Conservation (phyloP, 768 basidiomycete species). For the Termitomyces sp. region DNA sequence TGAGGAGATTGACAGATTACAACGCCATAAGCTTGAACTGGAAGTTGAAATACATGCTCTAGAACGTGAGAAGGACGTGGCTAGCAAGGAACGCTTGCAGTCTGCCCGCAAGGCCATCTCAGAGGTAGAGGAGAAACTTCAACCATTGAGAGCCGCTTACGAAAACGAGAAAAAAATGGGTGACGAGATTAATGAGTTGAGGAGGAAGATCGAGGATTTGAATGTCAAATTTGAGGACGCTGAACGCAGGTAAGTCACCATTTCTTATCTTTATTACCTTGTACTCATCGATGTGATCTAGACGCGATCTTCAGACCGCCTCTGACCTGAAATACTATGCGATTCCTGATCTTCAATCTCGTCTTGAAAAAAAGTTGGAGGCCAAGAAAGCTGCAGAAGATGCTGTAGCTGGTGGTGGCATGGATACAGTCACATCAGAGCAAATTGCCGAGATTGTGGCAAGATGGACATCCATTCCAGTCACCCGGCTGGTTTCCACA, state of each 20-base stretch:
- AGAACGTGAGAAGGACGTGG: slow-evolving; percentile 85
- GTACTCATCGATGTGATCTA: slow-evolving; percentile 19
- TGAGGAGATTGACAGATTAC: slow-evolving; percentile 87
- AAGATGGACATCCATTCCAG: slow-evolving; percentile 90
- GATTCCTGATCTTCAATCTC: slow-evolving; percentile 77
- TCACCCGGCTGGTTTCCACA: slow-evolving; percentile 78
- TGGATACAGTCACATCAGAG: slow-evolving; percentile 77
- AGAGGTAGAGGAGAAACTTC: slow-evolving; percentile 79
- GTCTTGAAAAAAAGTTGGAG: slow-evolving; percentile 63
- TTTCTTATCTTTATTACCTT: neutral
- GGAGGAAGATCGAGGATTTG: slow-evolving; percentile 85
- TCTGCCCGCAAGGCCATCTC: slow-evolving; percentile 72
- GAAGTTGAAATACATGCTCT: slow-evolving; percentile 95
- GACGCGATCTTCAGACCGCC: slow-evolving; percentile 68
- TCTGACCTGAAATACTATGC: slow-evolving; percentile 91
- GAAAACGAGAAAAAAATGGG: slow-evolving; percentile 81
- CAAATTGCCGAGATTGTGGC: slow-evolving; percentile 93
- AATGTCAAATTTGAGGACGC: slow-evolving; percentile 91
- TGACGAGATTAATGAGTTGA: slow-evolving; percentile 70
- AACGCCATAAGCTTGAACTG: slow-evolving; percentile 83
- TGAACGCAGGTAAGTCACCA: slow-evolving; percentile 60
- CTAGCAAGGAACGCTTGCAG: slow-evolving; percentile 78
- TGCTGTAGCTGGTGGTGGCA: slow-evolving; percentile 45
- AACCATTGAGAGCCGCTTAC: slow-evolving; percentile 78
- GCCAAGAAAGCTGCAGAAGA: slow-evolving; percentile 69